phyloP scores from a whole-genome alignment of 2,329 filamentous ascomycete species.

The Botrytis fabae region DNA sequence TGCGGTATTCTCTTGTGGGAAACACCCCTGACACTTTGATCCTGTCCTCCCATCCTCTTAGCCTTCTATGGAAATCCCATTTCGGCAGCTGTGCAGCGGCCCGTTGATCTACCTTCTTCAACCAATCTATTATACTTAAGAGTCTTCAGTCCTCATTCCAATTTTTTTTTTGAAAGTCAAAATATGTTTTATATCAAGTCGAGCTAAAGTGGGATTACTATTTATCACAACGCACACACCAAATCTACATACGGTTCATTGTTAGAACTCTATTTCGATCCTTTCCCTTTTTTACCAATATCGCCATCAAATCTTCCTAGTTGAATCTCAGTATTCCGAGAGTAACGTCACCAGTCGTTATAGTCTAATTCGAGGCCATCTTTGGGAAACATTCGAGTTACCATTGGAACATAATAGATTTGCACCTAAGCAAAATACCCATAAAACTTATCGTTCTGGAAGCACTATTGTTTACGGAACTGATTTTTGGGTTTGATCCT shows the following conservation, averaged over 20 bases:
- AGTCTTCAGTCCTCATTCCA: conserved; percentile 5
- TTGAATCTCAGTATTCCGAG: background rate
- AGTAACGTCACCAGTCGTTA: conserved; percentile 1
- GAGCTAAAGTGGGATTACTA: background rate
- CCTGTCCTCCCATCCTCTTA: conserved; percentile 23
- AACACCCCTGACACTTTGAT: conserved; percentile 21
- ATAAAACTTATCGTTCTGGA: background rate
- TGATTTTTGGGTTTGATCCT: background rate
- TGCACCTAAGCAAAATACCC: background rate
- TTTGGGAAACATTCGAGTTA: background rate
- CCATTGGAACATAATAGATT: background rate
- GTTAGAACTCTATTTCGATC: background rate
- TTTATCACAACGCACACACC: background rate
- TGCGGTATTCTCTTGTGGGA: conserved; percentile 15
- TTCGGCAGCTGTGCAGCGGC: conserved; percentile 23
- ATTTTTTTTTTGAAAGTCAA: background rate
- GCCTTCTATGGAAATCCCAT: conserved; percentile 10
- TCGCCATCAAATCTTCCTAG: conserved; percentile 1
- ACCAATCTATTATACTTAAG: conserved; percentile 18
- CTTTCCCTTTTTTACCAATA: conserved; percentile 8
- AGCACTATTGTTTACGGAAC: background rate
- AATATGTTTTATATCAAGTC: background rate
- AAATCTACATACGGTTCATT: background rate
- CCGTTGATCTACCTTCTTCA: conserved; percentile 23
- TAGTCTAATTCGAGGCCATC: background rate